Base-by-base conservation (phyloP, 352 stramenopile genomes). In the Achlya hypogyna region DNA sequence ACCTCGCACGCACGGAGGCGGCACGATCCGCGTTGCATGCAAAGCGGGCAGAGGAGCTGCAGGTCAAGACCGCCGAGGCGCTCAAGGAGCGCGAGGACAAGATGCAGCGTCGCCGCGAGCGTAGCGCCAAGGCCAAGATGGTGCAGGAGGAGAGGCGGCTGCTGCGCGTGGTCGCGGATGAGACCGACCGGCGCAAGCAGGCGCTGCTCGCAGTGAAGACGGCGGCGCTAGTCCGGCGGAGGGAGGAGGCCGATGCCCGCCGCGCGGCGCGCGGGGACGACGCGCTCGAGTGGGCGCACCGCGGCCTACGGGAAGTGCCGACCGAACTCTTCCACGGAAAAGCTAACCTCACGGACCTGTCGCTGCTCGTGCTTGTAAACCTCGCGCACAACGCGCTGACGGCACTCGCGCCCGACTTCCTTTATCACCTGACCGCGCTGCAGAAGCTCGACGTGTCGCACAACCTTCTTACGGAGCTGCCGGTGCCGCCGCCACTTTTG, bases 291-390 rank as follows among this genome's bases (percentile, higher is more conserved):
- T 56, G 86, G 16, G 70, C 72, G 6, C 63, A 65, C 35, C 77
- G 66, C 0, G 34, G 42, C 1, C 38, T 91, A 2, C 74, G 73
- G 10, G 74, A 77, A 25, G 18, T 91, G 1, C 81, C 83, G 12
- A 14, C 60, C 0, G 47, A 74, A 12, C 60, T 86, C 31, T 88
- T 76, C 42, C 75, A 79, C 51, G 83, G 81, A 8, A 77, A 77
- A 52, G 78, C 87, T 28, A 73, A 77, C 0, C 68, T 89, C 10
- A 70, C 71, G 32, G 70, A 75, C 18, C 71, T 91, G 3, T 84
- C 83, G 6, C 86, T 76, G 64, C 62, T 91, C 27, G 52, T 91
- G n/a, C 78, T 89, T 25, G 43, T 92, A 16, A 81, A 86, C 59
- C 51, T 92, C 40, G 74, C 77, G 2, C 66, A 71, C n/a, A 92